Conservation (phyloP, 495 filamentous ascomycete species). For the Rusavskia elegans region DNA sequence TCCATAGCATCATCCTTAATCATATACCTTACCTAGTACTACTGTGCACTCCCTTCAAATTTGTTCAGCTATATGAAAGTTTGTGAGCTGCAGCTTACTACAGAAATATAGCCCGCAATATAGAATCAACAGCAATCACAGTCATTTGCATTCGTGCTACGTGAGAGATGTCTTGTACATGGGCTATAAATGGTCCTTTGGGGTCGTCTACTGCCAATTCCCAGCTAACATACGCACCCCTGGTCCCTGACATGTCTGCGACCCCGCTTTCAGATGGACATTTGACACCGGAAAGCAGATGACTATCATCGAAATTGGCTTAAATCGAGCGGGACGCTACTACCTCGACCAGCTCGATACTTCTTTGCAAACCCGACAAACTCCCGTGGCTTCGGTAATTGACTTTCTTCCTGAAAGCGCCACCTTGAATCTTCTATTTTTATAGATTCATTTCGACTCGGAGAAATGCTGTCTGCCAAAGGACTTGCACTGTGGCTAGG, state of each 20-base stretch:
- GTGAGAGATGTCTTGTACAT: too few species aligned
- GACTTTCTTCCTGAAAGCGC: conserved; percentile 69
- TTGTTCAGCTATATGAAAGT: too few species aligned
- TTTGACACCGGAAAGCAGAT: not conserved
- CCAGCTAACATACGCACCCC: too few species aligned
- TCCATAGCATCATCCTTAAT: too few species aligned
- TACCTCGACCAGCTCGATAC: conserved; percentile 83
- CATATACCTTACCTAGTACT: too few species aligned
- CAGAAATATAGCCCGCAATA: too few species aligned
- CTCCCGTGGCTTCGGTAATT: conserved; percentile 70
- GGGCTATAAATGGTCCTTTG: too few species aligned
- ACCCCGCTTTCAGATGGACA: not conserved
- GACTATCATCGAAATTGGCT: conserved; percentile 8
- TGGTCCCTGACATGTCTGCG: not conserved
- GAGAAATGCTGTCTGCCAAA: conserved; percentile 4
- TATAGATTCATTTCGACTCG: conserved; percentile 28
- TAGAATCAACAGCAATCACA: too few species aligned
- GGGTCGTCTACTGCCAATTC: too few species aligned
- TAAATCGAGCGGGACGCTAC: conserved; percentile 85
- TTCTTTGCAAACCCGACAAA: conserved; percentile 55
- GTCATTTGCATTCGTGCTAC: too few species aligned
- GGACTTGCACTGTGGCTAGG: conserved; percentile 3
- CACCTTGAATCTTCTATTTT: conserved; percentile 68
- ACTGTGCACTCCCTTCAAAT: too few species aligned
- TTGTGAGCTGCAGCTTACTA: too few species aligned